Evolutionary conservation across 192 early-diverging fungal genomes (phyloP), one percentile per base, ranked within the genome.

Genomic region (Backusella australiensis): DNA sequence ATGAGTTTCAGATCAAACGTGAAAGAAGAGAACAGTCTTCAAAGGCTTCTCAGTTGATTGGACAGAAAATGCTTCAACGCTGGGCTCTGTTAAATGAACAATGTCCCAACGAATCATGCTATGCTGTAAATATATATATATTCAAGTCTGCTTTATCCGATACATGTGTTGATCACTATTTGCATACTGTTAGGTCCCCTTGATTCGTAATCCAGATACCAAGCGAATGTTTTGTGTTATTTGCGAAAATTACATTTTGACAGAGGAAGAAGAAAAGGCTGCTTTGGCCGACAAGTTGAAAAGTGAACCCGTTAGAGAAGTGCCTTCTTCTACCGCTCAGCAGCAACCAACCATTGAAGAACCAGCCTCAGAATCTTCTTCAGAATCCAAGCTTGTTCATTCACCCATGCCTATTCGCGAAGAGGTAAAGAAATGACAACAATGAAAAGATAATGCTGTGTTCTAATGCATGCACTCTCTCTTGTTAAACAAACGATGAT

Each of bases 31-130:
- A 86, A 53, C 89, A 89, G 70, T 86, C 84, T 14, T 79, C 81
- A 5, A 78, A 75, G 35, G 88, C 85, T 4, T 88, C 88, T 34
- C 80, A 84, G 19, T 74, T 85, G 21, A 87, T 90, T 74, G 87
- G 87, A 29, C 84, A 88, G 80, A 83, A 87, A 63, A 80, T 90
- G 75, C 72, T 90, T n/a, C 81, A 85, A 19, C 84, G 85, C 34
- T 90, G 89, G 89, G 74, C 89, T 21, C 74, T 90, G 74, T 69
- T 90, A 29, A 85, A 90, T 35, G 87, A 90, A 9, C 80, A 85
- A n/a, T 90, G 89, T 71, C 87, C 85, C 11, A 88, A 80, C 34
- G 69, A 70, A 8, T 71, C 72, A 2, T 90, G 89, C 52, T 84
- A 84, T 52, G 87, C 82, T 9, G 88, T 85, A 78, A 88, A 78